Base-by-base conservation (phyloP, 441 rosid species). In the Pelargonium cotyledonis region DNA sequence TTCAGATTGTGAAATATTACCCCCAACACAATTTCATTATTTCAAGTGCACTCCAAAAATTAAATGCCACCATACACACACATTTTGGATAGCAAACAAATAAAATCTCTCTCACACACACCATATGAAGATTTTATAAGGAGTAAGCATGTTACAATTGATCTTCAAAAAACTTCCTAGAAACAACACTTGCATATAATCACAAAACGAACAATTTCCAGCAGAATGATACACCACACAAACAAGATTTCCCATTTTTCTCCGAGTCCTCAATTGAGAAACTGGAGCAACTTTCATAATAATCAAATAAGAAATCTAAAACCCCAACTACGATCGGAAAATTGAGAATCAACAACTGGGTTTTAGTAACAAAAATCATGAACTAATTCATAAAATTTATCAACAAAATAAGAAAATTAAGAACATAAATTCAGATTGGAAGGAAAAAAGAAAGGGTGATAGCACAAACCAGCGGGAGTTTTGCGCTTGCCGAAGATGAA, bases 401-500 rank as follows among this genome's bases (percentile, higher is more conserved):
- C n/a, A 49, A 49, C 55, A 15, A 5, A 3, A 0, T 21, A 16
- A 7, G 8, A 19, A 53, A 53, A 53, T 53, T 53, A 15, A 53
- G 60, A 53, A 19, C 18, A 16, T 0, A 53, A 53, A 53, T 16
- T 53, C 2, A 7, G 18, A 9, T 15, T 53, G 10, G 15, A n/a
- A 53, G 18, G 8, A 8, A 0, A 53, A 53, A 53, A 53, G 23
- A 53, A 4, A 5, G 2, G 60, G 19, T 16, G 21, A 53, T 15
- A 53, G 23, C 7, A 53, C 60, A 53, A 53, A 53, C 60, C 60
- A 53, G 60, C 60, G 23, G 60, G 60, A 53, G 60, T 53, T 15
- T 53, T 53, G 15, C 60, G 60, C 60, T 53, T 53, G 60, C 60
- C 60, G 60, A 53, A 53, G 23, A 53, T 53, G 60, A 53, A 53